These are phyloP conservation scores for Geranium brycei DNA, from an alignment of 345 rosid genomes.

Conservation along the genomic window DNA sequence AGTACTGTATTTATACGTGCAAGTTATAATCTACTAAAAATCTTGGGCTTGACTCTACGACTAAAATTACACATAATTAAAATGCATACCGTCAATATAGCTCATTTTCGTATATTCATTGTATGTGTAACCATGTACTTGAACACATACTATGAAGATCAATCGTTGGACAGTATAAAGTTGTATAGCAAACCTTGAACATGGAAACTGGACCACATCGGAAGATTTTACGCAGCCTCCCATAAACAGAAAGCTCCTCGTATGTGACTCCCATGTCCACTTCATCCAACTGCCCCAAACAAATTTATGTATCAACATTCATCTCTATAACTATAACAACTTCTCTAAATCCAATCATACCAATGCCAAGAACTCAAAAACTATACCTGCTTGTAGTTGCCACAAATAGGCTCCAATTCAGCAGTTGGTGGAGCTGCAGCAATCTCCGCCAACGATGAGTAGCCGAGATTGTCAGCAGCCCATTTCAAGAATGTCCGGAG, in stretches of 20 bases:
- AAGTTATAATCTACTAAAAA: too few relatives aligned
- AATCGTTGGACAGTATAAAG: neutral
- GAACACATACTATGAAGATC: neutral
- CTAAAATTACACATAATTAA: too few relatives aligned
- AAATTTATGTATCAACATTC: neutral
- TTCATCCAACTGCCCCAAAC: slow-evolving; percentile 57
- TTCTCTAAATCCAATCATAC: too few relatives aligned
- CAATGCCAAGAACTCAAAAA: too few relatives aligned
- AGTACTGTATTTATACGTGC: too few relatives aligned
- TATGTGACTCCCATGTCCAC: slow-evolving; percentile 90
- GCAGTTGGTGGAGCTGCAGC: slow-evolving; percentile 99
- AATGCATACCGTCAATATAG: too few relatives aligned
- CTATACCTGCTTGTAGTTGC: slow-evolving; percentile 75
- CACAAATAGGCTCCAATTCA: slow-evolving; percentile 84
- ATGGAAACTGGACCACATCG: slow-evolving; percentile 95
- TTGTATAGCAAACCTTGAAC: slow-evolving; percentile 56
- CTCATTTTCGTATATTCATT: too few relatives aligned
- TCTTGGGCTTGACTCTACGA: too few relatives aligned
- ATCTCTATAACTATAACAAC: neutral
- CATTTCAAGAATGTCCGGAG: slow-evolving; percentile 67
- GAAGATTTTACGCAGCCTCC: slow-evolving; percentile 63
- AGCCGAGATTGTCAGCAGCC: slow-evolving; percentile 84
- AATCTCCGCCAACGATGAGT: slow-evolving; percentile 68
- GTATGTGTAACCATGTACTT: too few relatives aligned
- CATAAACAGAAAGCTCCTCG: slow-evolving; percentile 81